These are phyloP conservation scores for Porcisia deanei DNA, from an alignment of 208 protist species.

Conservation along the genomic window DNA sequence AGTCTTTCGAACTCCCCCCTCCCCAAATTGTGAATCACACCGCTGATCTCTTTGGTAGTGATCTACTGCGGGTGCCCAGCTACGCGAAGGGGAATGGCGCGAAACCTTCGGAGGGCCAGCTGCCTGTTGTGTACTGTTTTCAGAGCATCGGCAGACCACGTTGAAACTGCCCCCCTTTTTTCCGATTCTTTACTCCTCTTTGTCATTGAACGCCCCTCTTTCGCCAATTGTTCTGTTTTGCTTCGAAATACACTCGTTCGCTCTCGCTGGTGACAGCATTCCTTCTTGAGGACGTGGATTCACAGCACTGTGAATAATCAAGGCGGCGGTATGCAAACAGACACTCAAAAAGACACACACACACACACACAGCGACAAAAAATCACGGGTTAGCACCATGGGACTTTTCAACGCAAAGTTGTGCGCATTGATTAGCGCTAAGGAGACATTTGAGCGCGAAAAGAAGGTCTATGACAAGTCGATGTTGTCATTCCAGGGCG, in stretches of 20 bases:
- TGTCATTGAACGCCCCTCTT: neutral
- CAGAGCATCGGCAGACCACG: neutral
- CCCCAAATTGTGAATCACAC: neutral
- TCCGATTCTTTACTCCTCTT: neutral
- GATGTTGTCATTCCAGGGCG: conserved; percentile 41
- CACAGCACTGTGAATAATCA: neutral
- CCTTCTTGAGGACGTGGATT: neutral
- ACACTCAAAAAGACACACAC: neutral
- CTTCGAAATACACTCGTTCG: neutral
- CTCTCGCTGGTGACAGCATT: too few relatives aligned
- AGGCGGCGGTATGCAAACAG: neutral
- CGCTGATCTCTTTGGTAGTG: neutral
- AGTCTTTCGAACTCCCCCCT: neutral
- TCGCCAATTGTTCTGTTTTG: neutral
- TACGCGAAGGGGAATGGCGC: neutral
- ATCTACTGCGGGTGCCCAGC: neutral
- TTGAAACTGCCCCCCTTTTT: neutral
- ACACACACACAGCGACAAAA: neutral
- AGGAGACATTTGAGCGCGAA: conserved; percentile 54
- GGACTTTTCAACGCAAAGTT: conserved; percentile 39
- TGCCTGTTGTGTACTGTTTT: neutral
- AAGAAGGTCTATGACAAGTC: conserved; percentile 36
- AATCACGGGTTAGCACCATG: conserved; percentile 14
- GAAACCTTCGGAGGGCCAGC: neutral
- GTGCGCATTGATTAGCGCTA: conserved; percentile 41